These are phyloP conservation scores for Plasmodium gonderi DNA, from an alignment of 169 alveolate genomes.

Conservation along the genomic window DNA sequence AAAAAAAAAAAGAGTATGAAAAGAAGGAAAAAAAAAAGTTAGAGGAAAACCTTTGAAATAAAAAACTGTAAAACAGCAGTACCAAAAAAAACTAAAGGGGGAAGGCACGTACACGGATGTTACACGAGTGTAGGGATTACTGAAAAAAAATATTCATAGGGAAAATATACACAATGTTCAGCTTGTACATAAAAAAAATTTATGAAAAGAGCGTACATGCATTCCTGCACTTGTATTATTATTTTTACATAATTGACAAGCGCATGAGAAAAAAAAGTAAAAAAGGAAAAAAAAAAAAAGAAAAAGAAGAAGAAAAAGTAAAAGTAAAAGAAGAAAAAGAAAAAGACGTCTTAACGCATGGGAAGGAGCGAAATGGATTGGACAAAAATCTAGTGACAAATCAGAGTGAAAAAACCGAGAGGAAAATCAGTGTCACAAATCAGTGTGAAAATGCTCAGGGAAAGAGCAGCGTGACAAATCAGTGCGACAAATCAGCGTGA, in stretches of 20 bases:
- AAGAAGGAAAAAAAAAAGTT: neutral
- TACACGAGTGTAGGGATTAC: neutral
- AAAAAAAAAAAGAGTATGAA: neutral
- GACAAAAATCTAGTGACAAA: neutral
- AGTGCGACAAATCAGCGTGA: neutral
- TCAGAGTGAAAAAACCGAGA: neutral
- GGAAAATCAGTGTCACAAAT: no score
- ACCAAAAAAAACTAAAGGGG: neutral
- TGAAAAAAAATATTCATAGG: neutral
- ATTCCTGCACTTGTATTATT: conserved; percentile 1
- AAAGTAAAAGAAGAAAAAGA: neutral
- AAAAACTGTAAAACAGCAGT: neutral
- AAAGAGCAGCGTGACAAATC: no score
- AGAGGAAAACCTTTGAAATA: neutral
- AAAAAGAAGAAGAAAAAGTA: neutral
- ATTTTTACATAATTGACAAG: neutral
- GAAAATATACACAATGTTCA: neutral
- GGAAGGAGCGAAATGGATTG: neutral
- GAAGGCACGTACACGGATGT: neutral
- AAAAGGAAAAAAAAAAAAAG: neutral
- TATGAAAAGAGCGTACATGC: neutral
- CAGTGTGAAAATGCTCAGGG: neutral
- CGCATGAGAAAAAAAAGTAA: conserved; percentile 7
- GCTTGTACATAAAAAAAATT: neutral
- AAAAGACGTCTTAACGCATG: conserved; percentile 3